Conservation (phyloP, 129 eudicot species). For the Mikania micrantha region DNA sequence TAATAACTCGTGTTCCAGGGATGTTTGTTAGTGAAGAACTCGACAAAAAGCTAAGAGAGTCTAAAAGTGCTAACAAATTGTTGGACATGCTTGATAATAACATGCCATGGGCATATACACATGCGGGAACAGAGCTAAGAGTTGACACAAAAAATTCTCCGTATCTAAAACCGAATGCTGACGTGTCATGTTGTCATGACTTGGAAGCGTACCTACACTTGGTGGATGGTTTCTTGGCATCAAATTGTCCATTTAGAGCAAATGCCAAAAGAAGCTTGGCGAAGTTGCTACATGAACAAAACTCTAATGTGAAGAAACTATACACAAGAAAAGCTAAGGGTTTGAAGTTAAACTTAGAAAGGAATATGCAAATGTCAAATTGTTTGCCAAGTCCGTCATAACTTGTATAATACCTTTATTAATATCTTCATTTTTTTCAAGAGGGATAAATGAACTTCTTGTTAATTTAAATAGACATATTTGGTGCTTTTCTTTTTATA, state of each 20-base stretch:
- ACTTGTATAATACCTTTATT: background rate
- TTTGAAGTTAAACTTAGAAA: constrained; percentile 49
- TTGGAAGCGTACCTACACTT: constrained; percentile 87
- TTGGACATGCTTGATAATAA: constrained; percentile 53
- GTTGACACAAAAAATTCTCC: constrained; percentile 85
- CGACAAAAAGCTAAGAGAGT: constrained; percentile 52
- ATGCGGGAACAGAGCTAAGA: constrained; percentile 69
- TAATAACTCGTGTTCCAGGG: constrained; percentile 88
- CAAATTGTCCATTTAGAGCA: constrained; percentile 77
- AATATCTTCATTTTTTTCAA: constrained; percentile 16
- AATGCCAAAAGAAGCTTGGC: constrained; percentile 85
- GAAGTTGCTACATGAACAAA: constrained; percentile 71
- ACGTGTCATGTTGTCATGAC: constrained; percentile 96
- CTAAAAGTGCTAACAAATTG: constrained; percentile 28
- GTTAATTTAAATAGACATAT: constrained; percentile 16
- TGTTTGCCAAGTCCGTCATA: constrained; percentile 73
- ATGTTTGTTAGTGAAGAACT: constrained; percentile 82
- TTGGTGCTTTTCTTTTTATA: background rate
- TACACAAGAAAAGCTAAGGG: constrained; percentile 63
- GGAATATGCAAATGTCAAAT: constrained; percentile 46
- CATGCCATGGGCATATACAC: constrained; percentile 91
- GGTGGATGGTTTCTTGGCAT: constrained; percentile 82
- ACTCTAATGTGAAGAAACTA: constrained; percentile 72
- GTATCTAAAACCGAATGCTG: constrained; percentile 64
- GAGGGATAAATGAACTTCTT: constrained; percentile 22